Percentiles rank a stretch among this genome's conserved stretches.
Evolutionary conservation across 805 yeast species (phyloP).

Genomic region (Ogataea parapolymorpha): DNA sequence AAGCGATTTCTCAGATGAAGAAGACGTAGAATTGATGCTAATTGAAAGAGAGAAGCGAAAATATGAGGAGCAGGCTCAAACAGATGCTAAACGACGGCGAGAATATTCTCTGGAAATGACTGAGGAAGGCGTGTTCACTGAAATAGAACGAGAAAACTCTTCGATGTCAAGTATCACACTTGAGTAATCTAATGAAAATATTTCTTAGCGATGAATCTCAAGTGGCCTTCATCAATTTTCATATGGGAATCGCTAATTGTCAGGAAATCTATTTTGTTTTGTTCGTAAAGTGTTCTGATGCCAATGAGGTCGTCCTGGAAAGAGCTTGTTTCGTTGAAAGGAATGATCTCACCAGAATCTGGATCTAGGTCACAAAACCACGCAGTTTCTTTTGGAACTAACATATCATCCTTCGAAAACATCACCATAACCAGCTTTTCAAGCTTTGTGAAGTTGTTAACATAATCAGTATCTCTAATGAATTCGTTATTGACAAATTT

Average conservation of each 20-base stretch:
- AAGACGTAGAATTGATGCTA: slow-evolving; percentile 13
- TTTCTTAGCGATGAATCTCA: slow-evolving; percentile 39
- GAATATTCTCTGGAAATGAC: too few species aligned
- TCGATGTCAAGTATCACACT: background rate
- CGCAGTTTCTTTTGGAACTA: slow-evolving; percentile 71
- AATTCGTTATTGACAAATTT: slow-evolving; percentile 68
- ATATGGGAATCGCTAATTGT: slow-evolving; percentile 60
- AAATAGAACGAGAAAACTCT: too few species aligned
- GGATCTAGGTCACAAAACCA: slow-evolving; percentile 57
- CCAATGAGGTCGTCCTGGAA: slow-evolving; percentile 62
- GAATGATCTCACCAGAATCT: slow-evolving; percentile 38
- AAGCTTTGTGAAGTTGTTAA: slow-evolving; percentile 40
- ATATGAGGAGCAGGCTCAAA: background rate
- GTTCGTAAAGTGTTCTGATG: slow-evolving; percentile 42
- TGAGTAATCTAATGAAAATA: slow-evolving; percentile 32
- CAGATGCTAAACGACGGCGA: background rate
- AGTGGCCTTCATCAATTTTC: slow-evolving; percentile 53
- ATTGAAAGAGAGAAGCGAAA: slow-evolving; percentile 3
- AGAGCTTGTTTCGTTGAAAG: slow-evolving; percentile 46
- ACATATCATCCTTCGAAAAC: slow-evolving; percentile 61
- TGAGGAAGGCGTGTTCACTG: too few species aligned
- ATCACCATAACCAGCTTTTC: slow-evolving; percentile 55
- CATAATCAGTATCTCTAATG: slow-evolving; percentile 34
- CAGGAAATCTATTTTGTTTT: slow-evolving; percentile 45
- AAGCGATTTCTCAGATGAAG: slow-evolving; percentile 18